A percentile compares a stretch with the other conserved stretches of the same genome.
phyloP scores from a whole-genome alignment of 768 basidiomycete species.

The Mycena alexandri region DNA sequence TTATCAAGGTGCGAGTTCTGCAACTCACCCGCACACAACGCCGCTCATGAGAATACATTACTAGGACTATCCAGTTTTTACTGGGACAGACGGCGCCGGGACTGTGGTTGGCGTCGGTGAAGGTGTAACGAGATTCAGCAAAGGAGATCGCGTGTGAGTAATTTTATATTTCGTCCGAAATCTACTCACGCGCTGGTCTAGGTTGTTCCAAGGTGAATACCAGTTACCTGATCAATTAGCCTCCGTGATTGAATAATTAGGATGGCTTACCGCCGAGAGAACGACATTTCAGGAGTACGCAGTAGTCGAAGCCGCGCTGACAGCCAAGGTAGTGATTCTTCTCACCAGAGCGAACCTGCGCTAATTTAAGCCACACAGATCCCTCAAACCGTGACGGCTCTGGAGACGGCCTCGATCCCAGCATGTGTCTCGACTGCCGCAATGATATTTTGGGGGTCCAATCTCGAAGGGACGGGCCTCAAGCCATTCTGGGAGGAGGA shows the following conservation, averaged over 20 bases:
- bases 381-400: background rate
- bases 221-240: no score
- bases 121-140: background rate
- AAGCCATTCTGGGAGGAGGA: constrained; percentile 54
- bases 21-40: background rate
- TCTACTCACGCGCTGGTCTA: background rate
- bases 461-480: constrained; percentile 54
- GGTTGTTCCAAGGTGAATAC: background rate
- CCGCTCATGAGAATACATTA: no score
- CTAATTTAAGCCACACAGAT: background rate
- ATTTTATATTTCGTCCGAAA: no score
- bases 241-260: background rate
- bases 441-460: constrained; percentile 42
- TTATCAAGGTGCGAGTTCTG: background rate
- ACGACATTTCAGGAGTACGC: background rate
- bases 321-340: background rate
- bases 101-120: background rate
- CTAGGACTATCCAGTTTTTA: background rate
- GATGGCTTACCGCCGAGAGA: background rate
- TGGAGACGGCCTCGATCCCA: background rate
- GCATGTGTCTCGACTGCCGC: background rate
- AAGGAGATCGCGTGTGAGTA: background rate
- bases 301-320: background rate
- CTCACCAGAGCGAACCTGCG: no score
- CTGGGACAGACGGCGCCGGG: constrained; percentile 3